Evolutionary conservation across 2,329 filamentous ascomycete genomes (phyloP), one percentile per base, ranked within the genome.

Genomic region (Dactylonectria macrodidyma): DNA sequence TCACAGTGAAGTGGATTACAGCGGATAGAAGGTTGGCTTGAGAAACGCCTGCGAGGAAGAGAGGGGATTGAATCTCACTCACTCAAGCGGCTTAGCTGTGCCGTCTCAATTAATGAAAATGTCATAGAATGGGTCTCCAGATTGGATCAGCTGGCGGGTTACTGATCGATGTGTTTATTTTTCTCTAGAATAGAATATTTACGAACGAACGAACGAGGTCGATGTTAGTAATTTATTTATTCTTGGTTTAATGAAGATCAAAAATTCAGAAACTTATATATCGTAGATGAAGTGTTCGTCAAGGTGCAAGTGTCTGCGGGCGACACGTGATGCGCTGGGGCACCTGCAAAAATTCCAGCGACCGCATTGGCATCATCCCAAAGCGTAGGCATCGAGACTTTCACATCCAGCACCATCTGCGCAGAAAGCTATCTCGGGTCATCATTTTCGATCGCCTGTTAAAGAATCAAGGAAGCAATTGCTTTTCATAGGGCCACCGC

Each of bases 41-140:
- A 66, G 64, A 66, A 75, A 74, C 56, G 57, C 33, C 44, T 51
- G 30, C 14, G 50, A 48, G 56, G 63, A n/a, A 50, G 64, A 68
- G 38, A 52, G 16, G 63, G 62, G 54, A 55, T 9, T 36, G 16
- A 44, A 50, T 50, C 46, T 36, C 47, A 51, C 59, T 52, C 59
- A 54, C 26, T n/a, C 48, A 38, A 59, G 33, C 67, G 70, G 61
- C 55, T 41, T 51, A 50, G 56, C 54, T 41, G 55, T 50, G 47
- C 47, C 56, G 55, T 72, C 65, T 69, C 55, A 24, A 62, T 63
- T 65, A 69, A 72, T 74, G 51, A 59, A 73, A 72, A 74, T 75
- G 66, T 47, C 65, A 54, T 63, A 71, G 69, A 71, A 65, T 65
- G 71, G 59, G 65, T 57, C 54, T 60, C 34, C 47, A 50, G 51